Evolutionary conservation across 2,329 filamentous ascomycete genomes (phyloP).

Genomic region (Alternaria tenuissima): DNA sequence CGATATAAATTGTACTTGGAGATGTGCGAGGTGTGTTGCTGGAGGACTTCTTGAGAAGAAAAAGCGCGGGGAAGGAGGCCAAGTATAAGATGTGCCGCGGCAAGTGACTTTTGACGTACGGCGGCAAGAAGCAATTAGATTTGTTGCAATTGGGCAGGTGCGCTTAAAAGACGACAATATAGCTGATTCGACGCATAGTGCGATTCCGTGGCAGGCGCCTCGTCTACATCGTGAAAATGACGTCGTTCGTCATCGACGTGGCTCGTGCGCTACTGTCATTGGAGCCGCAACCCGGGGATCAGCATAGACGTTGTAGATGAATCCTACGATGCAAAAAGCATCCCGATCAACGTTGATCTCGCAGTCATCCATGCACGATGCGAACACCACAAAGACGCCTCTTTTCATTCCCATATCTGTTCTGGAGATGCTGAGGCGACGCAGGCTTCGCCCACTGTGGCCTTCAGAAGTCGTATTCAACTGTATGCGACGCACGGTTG

Average conservation of each 20-base stretch:
- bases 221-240: slow-evolving; percentile 17
- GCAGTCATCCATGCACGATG: not conserved
- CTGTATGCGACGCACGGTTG: slow-evolving; percentile 15
- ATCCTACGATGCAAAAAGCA: slow-evolving; percentile 1
- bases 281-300: slow-evolving; percentile 24
- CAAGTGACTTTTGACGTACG: slow-evolving; percentile 7
- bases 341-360: slow-evolving; percentile 3
- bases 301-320: not conserved
- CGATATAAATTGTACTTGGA: slow-evolving; percentile 16
- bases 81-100: slow-evolving; percentile 10
- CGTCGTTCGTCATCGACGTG: slow-evolving; percentile 17
- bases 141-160: slow-evolving; percentile 10
- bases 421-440: not conserved
- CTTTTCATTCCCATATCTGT: not conserved
- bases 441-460: not conserved
- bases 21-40: slow-evolving; percentile 12
- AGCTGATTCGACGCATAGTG: slow-evolving; percentile 16
- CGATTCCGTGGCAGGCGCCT: slow-evolving; percentile 7
- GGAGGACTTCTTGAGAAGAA: slow-evolving; percentile 1
- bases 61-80: slow-evolving; percentile 2
- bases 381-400: not conserved
- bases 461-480: slow-evolving; percentile 25
- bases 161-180: slow-evolving; percentile 20
- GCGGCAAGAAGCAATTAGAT: slow-evolving; percentile 25
- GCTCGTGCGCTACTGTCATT: slow-evolving; percentile 18